phyloP scores from a whole-genome alignment of 768 basidiomycete species.

The Boletus edulis region DNA sequence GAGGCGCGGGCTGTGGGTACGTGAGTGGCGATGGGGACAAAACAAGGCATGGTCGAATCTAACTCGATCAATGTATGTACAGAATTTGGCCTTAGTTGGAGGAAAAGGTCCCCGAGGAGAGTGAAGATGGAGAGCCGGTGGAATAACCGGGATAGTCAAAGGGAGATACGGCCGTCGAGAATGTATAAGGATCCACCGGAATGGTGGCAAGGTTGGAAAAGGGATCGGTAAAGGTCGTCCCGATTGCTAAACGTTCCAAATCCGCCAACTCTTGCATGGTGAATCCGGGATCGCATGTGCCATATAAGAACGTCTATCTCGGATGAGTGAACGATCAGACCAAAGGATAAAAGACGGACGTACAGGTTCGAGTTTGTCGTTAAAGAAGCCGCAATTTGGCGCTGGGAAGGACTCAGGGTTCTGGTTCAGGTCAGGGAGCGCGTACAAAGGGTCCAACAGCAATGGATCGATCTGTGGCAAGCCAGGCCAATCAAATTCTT shows the following conservation, averaged over 20 bases:
- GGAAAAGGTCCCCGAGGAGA: slow-evolving; percentile 6
- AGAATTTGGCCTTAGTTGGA: not conserved
- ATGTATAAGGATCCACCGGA: not conserved
- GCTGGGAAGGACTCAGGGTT: not conserved
- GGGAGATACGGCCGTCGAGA: slow-evolving; percentile 15
- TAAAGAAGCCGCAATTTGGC: slow-evolving; percentile 1
- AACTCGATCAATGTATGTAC: not conserved
- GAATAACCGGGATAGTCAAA: slow-evolving; percentile 16
- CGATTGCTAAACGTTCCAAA: slow-evolving; percentile 18
- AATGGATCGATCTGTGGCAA: slow-evolving; percentile 7
- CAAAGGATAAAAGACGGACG: not conserved
- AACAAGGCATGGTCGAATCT: not conserved
- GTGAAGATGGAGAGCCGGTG: slow-evolving; percentile 10
- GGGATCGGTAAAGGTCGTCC: slow-evolving; percentile 24
- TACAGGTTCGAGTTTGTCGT: slow-evolving; percentile 19
- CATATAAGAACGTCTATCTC: not conserved
- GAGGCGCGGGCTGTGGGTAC: no score
- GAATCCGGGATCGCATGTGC: not conserved
- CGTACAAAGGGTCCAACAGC: not conserved
- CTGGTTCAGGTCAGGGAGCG: slow-evolving; percentile 4
- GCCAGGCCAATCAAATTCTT: slow-evolving; percentile 12
- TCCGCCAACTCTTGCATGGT: slow-evolving; percentile 10
- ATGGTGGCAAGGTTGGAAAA: slow-evolving; percentile 10
- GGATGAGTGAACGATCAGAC: not conserved
- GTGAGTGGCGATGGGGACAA: not conserved